Evolutionary conservation across 345 rosid genomes (phyloP).

Genomic region (Carallia brachiata): DNA sequence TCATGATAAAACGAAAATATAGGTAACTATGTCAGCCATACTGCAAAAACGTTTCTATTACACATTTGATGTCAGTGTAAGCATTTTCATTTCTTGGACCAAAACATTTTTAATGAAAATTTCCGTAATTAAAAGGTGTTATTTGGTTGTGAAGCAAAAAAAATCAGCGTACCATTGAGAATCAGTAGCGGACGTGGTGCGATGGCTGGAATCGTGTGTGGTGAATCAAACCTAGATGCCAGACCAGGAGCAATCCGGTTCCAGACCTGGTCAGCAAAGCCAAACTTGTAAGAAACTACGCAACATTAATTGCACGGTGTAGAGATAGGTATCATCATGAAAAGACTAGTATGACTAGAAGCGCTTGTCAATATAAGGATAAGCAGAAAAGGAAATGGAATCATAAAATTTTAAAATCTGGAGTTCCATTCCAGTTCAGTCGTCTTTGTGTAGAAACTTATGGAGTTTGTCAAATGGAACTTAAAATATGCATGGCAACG

Average conservation of each 20-base stretch:
- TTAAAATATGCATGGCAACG: background rate
- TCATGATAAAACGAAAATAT: no score
- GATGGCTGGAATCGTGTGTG: conserved; percentile 61
- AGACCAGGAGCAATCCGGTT: conserved; percentile 86
- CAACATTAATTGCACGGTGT: background rate
- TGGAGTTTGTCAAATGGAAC: background rate
- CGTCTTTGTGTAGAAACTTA: background rate
- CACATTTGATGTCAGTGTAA: background rate
- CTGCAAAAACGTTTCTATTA: no score
- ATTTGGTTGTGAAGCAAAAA: background rate
- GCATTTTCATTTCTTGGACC: background rate
- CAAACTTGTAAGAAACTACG: conserved; percentile 6
- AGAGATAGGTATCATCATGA: no score
- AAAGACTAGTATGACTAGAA: background rate
- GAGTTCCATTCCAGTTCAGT: background rate
- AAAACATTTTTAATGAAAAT: background rate
- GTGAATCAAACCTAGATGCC: conserved; percentile 69
- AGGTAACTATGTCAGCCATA: no score
- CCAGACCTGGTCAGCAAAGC: conserved; percentile 63
- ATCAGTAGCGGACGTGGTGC: conserved; percentile 73
- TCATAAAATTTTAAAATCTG: background rate
- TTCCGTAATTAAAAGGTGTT: background rate
- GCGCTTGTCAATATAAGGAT: background rate
- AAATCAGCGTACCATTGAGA: conserved; percentile 48
- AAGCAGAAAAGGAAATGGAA: background rate